Evolutionary conservation across 768 basidiomycete genomes (phyloP).

Genomic region (Kwoniella sp.): DNA sequence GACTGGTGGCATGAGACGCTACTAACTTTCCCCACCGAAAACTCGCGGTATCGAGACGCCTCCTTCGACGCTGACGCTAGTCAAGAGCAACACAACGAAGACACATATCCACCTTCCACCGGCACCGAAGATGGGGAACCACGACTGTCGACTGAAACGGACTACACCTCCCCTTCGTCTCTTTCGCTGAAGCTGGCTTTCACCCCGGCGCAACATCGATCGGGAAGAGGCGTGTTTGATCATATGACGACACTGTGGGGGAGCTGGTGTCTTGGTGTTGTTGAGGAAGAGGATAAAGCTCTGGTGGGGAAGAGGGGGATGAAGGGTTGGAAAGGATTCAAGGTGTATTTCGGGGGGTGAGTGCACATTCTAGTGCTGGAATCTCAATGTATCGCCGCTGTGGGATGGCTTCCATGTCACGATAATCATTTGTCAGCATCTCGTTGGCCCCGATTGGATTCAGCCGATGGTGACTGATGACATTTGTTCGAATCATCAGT

Average conservation of each 20-base stretch:
- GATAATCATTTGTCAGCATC: too few species aligned
- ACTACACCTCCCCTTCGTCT: conserved; percentile 3
- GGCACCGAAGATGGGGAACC: neutral
- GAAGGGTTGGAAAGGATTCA: conserved; percentile 48
- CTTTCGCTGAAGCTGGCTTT: conserved; percentile 50
- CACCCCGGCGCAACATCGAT: conserved; percentile 55
- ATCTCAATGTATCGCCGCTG: too few species aligned
- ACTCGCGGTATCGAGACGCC: neutral
- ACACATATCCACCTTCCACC: conserved; percentile 6
- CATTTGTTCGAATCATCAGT: conserved; percentile 21
- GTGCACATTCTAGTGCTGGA: conserved; percentile 23
- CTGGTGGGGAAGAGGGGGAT: conserved; percentile 32
- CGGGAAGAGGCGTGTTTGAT: conserved; percentile 51
- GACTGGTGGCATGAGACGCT: conserved; percentile 54
- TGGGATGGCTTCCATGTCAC: too few species aligned
- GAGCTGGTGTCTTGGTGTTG: conserved; percentile 51
- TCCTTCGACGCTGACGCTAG: conserved; percentile 3
- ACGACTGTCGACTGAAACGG: conserved; percentile 7
- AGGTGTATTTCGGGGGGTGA: conserved; percentile 54
- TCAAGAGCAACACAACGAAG: conserved; percentile 6
- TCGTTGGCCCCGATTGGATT: too few species aligned
- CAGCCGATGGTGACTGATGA: neutral
- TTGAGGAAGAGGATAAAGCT: conserved; percentile 25
- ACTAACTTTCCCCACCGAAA: conserved; percentile 33
- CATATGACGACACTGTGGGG: conserved; percentile 55